Conservation (phyloP, 1,139 yeast species). For the Chernovozyma aurita region DNA sequence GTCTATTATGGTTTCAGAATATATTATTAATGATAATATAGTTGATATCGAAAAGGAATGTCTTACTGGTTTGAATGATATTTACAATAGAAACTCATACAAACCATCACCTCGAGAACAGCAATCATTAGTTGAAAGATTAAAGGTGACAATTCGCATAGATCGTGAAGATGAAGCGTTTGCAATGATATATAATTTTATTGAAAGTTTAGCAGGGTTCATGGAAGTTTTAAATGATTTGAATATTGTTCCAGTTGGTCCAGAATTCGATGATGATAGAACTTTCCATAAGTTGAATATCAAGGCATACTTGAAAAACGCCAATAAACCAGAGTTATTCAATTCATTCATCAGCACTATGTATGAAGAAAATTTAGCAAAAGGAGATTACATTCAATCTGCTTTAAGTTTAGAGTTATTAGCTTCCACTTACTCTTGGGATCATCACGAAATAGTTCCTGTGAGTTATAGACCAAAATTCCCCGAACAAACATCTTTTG, state of each 20-base stretch:
- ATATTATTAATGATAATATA: constrained; percentile 54
- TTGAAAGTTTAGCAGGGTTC: constrained; percentile 59
- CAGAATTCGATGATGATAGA: constrained; percentile 84
- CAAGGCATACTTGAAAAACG: constrained; percentile 72
- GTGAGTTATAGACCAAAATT: constrained; percentile 62
- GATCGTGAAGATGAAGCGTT: constrained; percentile 69
- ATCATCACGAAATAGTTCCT: constrained; percentile 53
- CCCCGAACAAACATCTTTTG: constrained; percentile 77
- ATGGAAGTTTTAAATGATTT: constrained; percentile 64
- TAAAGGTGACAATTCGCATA: constrained; percentile 49
- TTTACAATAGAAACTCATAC: constrained; percentile 54
- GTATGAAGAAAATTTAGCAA: constrained; percentile 60
- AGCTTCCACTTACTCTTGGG: constrained; percentile 79
- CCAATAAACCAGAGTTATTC: constrained; percentile 76
- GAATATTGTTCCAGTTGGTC: constrained; percentile 72
- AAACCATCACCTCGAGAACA: constrained; percentile 58
- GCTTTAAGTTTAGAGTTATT: constrained; percentile 75
- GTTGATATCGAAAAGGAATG: constrained; percentile 63
- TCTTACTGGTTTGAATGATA: constrained; percentile 57
- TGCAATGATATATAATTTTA: constrained; percentile 45
- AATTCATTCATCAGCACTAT: constrained; percentile 73
- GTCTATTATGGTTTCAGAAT: constrained; percentile 67
- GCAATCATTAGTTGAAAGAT: constrained; percentile 44
- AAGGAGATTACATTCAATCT: constrained; percentile 71
- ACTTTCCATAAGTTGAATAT: constrained; percentile 76